phyloP scores from a whole-genome alignment of 441 rosid species.

The Pelargonium citronellum region DNA sequence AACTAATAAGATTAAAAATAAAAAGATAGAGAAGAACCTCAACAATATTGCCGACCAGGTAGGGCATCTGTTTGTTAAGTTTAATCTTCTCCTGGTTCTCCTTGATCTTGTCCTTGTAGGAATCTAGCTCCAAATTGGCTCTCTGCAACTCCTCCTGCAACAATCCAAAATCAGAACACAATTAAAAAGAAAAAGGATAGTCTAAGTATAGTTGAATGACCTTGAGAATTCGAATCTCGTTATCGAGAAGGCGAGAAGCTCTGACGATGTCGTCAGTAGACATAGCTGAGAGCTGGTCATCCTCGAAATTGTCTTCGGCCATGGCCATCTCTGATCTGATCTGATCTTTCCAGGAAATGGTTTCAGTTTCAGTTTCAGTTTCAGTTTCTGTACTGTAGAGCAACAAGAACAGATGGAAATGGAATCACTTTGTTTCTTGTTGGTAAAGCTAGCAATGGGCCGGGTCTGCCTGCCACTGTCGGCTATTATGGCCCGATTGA shows the following conservation, averaged over 20 bases:
- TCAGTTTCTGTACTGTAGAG: too few relatives aligned
- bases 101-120: conserved; percentile 82
- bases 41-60: conserved; percentile 91
- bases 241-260: conserved; percentile 86
- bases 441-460: background rate
- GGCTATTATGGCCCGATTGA: too few relatives aligned
- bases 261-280: conserved; percentile 70
- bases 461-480: too few relatives aligned
- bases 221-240: conserved; percentile 83
- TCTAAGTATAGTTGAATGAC: conserved; percentile 23
- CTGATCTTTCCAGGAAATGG: too few relatives aligned
- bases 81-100: conserved; percentile 98
- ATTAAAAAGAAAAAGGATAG: background rate
- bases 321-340: conserved; percentile 20
- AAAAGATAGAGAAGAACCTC: conserved; percentile 49
- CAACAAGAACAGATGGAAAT: background rate
- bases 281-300: conserved; percentile 76
- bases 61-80: conserved; percentile 95
- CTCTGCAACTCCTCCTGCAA: conserved; percentile 76
- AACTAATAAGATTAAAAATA: background rate
- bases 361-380: background rate
- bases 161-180: conserved; percentile 6
- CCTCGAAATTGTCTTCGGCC: conserved; percentile 81
- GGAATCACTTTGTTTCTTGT: too few relatives aligned
- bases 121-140: conserved; percentile 73